phyloP scores from a whole-genome alignment of 768 basidiomycete genomes.

The Lentinula lateritia region DNA sequence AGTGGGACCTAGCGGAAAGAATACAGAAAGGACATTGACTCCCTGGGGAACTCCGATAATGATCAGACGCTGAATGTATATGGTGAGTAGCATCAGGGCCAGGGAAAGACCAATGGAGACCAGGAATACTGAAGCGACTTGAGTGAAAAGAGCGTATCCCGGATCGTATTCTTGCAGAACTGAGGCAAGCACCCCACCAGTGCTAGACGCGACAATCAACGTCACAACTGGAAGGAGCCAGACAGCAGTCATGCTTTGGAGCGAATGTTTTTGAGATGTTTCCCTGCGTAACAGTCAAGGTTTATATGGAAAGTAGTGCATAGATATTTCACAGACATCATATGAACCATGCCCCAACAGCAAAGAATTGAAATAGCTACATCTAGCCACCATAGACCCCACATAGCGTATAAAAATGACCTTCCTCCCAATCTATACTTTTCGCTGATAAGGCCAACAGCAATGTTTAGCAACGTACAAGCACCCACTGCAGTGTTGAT shows the following conservation, averaged over 20 bases:
- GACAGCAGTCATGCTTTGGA: conserved; percentile 49
- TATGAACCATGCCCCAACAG: conserved; percentile 56
- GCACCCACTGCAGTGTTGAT: conserved; percentile 29
- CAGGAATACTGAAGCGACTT: conserved; percentile 48
- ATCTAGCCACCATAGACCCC: conserved; percentile 65
- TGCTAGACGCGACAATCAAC: conserved; percentile 63
- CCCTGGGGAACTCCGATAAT: conserved; percentile 48
- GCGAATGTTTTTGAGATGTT: conserved; percentile 49
- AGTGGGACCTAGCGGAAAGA: conserved; percentile 71
- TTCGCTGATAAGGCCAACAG: conserved; percentile 33
- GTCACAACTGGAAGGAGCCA: conserved; percentile 80
- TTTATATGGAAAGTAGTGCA: neutral
- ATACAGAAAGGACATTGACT: conserved; percentile 46
- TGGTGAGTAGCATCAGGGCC: conserved; percentile 61
- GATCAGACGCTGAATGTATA: conserved; percentile 58
- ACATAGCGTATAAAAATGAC: conserved; percentile 43
- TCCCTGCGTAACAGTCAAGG: conserved; percentile 31
- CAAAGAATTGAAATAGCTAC: conserved; percentile 45
- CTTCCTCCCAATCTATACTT: conserved; percentile 42
- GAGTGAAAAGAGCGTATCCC: conserved; percentile 47
- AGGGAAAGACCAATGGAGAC: conserved; percentile 52
- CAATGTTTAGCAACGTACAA: conserved; percentile 44
- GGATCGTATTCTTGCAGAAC: conserved; percentile 41
- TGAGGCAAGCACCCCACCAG: conserved; percentile 54
- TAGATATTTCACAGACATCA: conserved; percentile 46